Evolutionary conservation across 2,329 filamentous ascomycete species (phyloP), one percentile per base, ranked within the genome.

Genomic region (Chaetomiaceae sp.): DNA sequence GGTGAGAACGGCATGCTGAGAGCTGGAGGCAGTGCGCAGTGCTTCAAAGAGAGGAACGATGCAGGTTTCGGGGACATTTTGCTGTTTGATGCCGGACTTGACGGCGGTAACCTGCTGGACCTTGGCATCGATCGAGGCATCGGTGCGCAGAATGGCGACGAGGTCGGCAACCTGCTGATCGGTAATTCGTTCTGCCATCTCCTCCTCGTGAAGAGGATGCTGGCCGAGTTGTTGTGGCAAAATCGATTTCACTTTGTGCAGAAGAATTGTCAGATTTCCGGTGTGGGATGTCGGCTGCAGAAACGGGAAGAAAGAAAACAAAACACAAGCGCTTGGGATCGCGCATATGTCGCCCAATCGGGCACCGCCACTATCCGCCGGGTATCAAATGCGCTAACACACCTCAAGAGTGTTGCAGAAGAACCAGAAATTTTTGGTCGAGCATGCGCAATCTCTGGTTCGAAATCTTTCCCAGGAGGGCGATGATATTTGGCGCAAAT

Each of bases 41-140:
- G 84, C 86, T 51, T 96, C 88, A 67, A 95, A 94, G 53, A 95
- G 79, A 48, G 79, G 73, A 20, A 79, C 68, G 57, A 94, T 78
- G 58, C 75, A 78, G 45, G 68, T 67, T 55, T 94, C 88, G 50
- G 88, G 88, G 37, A 95, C 87, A 70, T 89, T 89, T 63, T 86
- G 84, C 66, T 95, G 89, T 67, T 95, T 95, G 73, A 95, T 95
- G 64, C 82, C 79, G 35, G 86, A 89, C 68, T 95, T 95, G 67
- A 90, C 73, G 59, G 72, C 75, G 49, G 81, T 86, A 57, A 95
- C 79, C 44, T 76, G 73, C 49, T 74, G 68, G 48, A 83, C 72
- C 60, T 84, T 84, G 38, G 72, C 65, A 56, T 86, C 80, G 50
- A 81, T 68, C 5, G 79, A 73, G 27, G 75, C 72, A 51, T 81